Conservation (phyloP, 2,329 filamentous ascomycete genomes). For the Aspergillus bombycis region DNA sequence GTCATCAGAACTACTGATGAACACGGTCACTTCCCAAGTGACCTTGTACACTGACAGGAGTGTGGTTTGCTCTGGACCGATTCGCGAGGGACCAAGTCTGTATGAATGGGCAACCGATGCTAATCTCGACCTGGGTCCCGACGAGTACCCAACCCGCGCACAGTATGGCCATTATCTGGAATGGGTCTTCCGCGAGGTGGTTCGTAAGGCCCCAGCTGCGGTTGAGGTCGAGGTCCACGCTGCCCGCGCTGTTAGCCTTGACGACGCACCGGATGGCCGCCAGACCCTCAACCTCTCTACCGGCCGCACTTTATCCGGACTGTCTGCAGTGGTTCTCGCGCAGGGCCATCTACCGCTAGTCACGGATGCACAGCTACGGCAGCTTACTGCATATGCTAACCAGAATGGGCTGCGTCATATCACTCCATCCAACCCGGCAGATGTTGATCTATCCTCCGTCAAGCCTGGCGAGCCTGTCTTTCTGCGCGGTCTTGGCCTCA, state of each 20-base stretch:
- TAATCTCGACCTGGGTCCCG: background rate
- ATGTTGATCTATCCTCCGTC: slow-evolving; percentile 5
- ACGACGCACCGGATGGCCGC: background rate
- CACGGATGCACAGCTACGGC: background rate
- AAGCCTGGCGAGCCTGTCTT: background rate
- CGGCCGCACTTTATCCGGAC: background rate
- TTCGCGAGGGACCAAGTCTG: background rate
- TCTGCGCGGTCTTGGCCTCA: slow-evolving; percentile 6
- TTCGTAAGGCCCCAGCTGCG: background rate
- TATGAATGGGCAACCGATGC: background rate
- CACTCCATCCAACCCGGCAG: slow-evolving; percentile 1
- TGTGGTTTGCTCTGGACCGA: background rate
- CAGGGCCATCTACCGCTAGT: background rate
- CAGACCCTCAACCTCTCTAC: background rate
- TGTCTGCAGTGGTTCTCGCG: background rate
- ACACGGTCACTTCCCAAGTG: slow-evolving; percentile 5
- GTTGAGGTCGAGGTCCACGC: background rate
- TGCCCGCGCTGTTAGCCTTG: background rate
- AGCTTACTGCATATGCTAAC: background rate
- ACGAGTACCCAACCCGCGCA: background rate
- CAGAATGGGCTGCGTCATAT: background rate
- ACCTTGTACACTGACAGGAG: slow-evolving; percentile 2
- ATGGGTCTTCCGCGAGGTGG: background rate
- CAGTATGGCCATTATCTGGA: background rate
- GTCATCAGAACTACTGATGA: slow-evolving; percentile 6